Conservation (phyloP, 768 basidiomycete species). For the Nevesoporus exiguus region DNA sequence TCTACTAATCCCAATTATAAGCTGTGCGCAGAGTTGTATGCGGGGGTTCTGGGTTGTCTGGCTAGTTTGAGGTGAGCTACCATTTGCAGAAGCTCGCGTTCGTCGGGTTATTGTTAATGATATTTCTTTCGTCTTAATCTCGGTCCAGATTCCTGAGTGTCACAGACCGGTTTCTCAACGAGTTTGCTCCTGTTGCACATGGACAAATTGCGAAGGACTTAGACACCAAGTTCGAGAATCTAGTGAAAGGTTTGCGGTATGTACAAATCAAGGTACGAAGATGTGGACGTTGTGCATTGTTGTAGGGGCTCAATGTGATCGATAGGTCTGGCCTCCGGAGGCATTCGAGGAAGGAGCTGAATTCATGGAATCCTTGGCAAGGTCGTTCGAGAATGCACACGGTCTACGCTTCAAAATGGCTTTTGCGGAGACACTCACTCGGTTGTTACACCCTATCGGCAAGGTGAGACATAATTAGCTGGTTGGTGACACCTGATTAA, state of each 20-base stretch:
- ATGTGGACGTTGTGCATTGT: not conserved
- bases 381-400: constrained; percentile 79
- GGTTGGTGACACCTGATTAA: not conserved
- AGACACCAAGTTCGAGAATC: constrained; percentile 79
- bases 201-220: constrained; percentile 76
- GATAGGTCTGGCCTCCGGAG: constrained; percentile 88
- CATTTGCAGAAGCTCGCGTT: not conserved
- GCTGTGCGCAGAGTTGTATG: constrained; percentile 78
- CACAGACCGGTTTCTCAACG: constrained; percentile 85
- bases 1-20: constrained; percentile 72
- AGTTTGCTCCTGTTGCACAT: constrained; percentile 69
- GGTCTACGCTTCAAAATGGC: constrained; percentile 78
- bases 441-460: constrained; percentile 80
- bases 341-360: constrained; percentile 92
- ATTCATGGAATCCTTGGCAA: constrained; percentile 80
- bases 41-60: constrained; percentile 79
- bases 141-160: constrained; percentile 75
- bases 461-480: constrained; percentile 48
- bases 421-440: constrained; percentile 78
- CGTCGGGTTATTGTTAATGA: not conserved
- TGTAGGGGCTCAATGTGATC: not conserved
- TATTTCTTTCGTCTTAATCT: not conserved
- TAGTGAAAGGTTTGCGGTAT: constrained; percentile 77
- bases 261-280: constrained; percentile 71
- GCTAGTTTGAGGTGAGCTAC: constrained; percentile 69